phyloP scores from a whole-genome alignment of 164 flowering plant genomes.

The Magnolia kwangsiensis region DNA sequence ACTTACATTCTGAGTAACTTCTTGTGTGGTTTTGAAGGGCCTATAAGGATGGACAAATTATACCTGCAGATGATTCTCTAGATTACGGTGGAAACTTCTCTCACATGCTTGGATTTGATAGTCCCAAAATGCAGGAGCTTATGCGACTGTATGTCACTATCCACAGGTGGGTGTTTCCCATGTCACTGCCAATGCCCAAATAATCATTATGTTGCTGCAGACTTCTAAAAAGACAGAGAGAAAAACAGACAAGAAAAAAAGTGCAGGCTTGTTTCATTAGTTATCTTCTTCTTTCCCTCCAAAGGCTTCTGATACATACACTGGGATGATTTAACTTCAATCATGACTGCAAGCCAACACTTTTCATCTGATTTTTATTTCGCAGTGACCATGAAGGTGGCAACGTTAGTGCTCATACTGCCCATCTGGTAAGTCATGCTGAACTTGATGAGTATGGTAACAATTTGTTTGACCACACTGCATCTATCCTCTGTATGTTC shows the following conservation, averaged over 20 bases:
- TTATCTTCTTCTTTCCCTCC: conserved; percentile 4
- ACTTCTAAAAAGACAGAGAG: neutral
- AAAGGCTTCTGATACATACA: neutral
- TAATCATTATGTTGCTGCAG: neutral
- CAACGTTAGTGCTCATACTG: conserved; percentile 98
- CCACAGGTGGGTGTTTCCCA: conserved; percentile 53
- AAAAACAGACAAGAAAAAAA: too few species aligned
- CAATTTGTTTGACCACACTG: neutral
- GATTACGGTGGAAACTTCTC: conserved; percentile 97
- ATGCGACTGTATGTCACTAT: conserved; percentile 97
- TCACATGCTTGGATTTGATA: conserved; percentile 93
- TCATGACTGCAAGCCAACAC: neutral
- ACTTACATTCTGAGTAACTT: neutral
- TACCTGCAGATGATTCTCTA: conserved; percentile 65
- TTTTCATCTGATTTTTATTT: neutral
- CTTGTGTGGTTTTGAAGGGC: conserved; percentile 43
- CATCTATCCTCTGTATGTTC: neutral
- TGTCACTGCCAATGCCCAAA: neutral
- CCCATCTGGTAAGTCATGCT: conserved; percentile 71
- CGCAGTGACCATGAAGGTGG: conserved; percentile 99
- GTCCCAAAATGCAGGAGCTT: conserved; percentile 85
- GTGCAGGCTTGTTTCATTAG: neutral
- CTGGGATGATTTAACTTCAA: neutral
- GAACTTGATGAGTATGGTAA: neutral
- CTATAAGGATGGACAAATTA: conserved; percentile 66